phyloP scores from a whole-genome alignment of 352 stramenopile genomes.

The Pythium dissotocum region DNA sequence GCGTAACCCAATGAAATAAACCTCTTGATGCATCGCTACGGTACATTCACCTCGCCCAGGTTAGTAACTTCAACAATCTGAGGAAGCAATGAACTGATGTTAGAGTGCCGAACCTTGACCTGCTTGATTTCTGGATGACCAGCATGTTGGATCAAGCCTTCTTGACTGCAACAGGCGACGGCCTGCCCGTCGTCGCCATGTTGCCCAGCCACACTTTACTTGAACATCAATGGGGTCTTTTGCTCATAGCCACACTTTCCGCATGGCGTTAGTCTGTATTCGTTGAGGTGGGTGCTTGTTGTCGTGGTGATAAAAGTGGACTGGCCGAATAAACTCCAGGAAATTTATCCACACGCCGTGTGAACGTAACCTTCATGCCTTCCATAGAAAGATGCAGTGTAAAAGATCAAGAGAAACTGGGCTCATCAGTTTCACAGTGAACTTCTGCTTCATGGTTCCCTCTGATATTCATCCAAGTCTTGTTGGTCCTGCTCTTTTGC shows the following conservation, averaged over 20 bases:
- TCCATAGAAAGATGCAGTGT: background rate
- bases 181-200: background rate
- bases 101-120: background rate
- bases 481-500: constrained; percentile 3
- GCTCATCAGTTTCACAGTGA: background rate
- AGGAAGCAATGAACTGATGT: background rate
- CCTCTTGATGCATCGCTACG: background rate
- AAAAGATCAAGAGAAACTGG: background rate
- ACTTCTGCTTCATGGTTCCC: background rate
- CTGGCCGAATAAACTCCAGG: background rate
- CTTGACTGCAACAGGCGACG: background rate
- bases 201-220: background rate
- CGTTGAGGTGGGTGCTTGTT: background rate
- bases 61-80: constrained; percentile 1
- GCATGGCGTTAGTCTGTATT: background rate
- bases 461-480: background rate
- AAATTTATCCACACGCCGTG: too few relatives aligned
- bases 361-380: background rate
- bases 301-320: background rate
- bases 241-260: background rate
- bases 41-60: background rate
- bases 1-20: background rate
- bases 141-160: background rate
- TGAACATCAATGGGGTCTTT: background rate
- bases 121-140: background rate